A percentile compares a stretch with the other conserved stretches of the same genome.
Conservation (phyloP, 139 green algal species). For the Raphidocelis subcapitata region DNA sequence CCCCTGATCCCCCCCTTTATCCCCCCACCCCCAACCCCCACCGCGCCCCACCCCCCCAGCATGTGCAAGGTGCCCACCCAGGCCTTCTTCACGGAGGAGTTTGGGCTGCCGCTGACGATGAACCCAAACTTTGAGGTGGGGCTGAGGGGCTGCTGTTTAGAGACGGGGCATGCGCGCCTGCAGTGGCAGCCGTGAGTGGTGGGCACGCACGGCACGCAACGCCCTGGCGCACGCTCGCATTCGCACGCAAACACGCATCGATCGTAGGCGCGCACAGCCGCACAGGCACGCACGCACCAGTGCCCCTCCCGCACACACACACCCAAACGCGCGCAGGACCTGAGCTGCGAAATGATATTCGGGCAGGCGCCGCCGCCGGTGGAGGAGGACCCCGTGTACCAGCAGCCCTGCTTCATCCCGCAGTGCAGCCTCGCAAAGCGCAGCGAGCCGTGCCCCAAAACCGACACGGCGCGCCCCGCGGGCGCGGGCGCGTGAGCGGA, state of each 20-base stretch:
- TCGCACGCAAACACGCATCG: too few species aligned
- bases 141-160: too few species aligned
- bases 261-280: neutral
- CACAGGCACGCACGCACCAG: neutral
- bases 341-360: constrained; percentile 74
- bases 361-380: constrained; percentile 53
- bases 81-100: constrained; percentile 57
- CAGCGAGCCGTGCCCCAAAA: constrained; percentile 46
- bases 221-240: too few species aligned
- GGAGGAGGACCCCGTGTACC: constrained; percentile 45
- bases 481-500: too few species aligned
- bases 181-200: neutral
- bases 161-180: neutral
- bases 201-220: too few species aligned
- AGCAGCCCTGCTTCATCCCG: constrained; percentile 56
- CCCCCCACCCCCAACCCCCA: neutral
- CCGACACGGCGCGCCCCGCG: constrained; percentile 32
- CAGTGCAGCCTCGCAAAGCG: constrained; percentile 31
- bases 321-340: constrained; percentile 11
- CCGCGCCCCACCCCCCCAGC: constrained; percentile 33
- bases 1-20: too few species aligned
- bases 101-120: constrained; percentile 71
- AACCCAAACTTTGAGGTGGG: constrained; percentile 62
- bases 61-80: constrained; percentile 73
- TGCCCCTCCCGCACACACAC: too few species aligned